These are phyloP conservation scores for Physcomitrellopsis africana DNA, from an alignment of 225 moss, liverwort and hornwort species.

Conservation along the genomic window DNA sequence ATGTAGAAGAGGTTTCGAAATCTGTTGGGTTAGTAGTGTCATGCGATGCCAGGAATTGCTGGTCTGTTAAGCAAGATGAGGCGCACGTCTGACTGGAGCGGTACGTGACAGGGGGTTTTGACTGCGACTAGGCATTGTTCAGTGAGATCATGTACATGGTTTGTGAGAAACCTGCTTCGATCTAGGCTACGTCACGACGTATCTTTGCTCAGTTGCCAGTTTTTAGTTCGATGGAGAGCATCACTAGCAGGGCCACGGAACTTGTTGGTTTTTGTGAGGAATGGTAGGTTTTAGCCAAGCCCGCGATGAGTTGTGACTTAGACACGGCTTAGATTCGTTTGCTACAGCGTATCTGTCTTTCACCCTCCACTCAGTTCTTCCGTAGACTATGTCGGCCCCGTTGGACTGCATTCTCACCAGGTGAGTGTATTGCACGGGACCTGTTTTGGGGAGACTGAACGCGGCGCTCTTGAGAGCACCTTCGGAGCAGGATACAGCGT, in stretches of 20 bases:
- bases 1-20: background rate
- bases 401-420: slow-evolving; percentile 71
- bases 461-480: slow-evolving; percentile 59
- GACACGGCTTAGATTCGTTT: background rate
- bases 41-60: no score
- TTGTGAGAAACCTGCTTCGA: background rate
- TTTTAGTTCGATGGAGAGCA: background rate
- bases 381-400: slow-evolving; percentile 70
- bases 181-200: background rate
- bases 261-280: background rate
- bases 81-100: no score
- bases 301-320: background rate
- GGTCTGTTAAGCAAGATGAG: no score
- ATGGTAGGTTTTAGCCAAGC: background rate
- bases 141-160: no score
- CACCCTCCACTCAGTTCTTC: slow-evolving; percentile 71
- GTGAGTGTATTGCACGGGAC: slow-evolving; percentile 64
- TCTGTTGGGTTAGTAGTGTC: background rate
- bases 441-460: slow-evolving; percentile 34
- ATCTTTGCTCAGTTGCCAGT: background rate
- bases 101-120: no score
- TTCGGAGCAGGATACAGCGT: slow-evolving; percentile 72
- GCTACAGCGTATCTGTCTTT: slow-evolving; percentile 53
- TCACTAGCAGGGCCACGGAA: background rate
- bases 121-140: no score